phyloP scores from a whole-genome alignment of 2,329 filamentous ascomycete species.

The Onygenales sp. region DNA sequence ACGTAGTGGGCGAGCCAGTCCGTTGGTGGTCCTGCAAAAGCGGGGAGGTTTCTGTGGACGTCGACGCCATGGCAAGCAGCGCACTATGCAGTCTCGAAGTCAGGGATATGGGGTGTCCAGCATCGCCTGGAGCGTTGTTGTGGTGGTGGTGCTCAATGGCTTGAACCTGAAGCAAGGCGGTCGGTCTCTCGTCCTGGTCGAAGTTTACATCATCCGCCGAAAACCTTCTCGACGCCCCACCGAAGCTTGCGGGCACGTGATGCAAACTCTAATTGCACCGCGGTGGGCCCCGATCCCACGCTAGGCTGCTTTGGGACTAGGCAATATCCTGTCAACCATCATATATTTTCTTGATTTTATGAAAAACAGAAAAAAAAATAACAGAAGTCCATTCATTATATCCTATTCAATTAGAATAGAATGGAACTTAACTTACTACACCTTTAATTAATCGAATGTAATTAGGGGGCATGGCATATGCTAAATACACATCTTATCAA shows the following conservation, averaged over 20 bases:
- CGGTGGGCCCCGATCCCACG: not conserved
- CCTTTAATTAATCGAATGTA: too few relatives aligned
- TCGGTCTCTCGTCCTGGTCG: not conserved
- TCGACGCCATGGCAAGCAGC: constrained; percentile 22
- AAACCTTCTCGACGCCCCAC: not conserved
- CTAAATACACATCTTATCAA: too few relatives aligned
- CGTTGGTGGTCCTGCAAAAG: constrained; percentile 29
- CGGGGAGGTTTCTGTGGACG: constrained; percentile 30
- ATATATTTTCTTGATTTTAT: too few relatives aligned
- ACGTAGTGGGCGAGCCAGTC: constrained; percentile 24
- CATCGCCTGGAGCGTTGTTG: too few relatives aligned
- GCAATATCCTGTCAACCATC: not conserved
- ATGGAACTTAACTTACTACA: too few relatives aligned
- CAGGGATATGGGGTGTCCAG: too few relatives aligned
- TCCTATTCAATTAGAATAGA: too few relatives aligned
- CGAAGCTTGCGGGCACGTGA: not conserved
- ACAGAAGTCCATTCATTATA: too few relatives aligned
- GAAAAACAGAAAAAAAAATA: too few relatives aligned
- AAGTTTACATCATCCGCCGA: not conserved
- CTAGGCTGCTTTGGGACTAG: not conserved
- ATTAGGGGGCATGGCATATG: too few relatives aligned
- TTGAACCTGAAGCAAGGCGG: too few relatives aligned
- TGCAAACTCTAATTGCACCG: not conserved
- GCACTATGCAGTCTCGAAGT: not conserved
- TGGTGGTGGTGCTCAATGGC: too few relatives aligned